A percentile compares a stretch with the other conserved stretches of the same genome.
phyloP scores from a whole-genome alignment of 768 basidiomycete genomes.

The Rhodotorula diobovata region DNA sequence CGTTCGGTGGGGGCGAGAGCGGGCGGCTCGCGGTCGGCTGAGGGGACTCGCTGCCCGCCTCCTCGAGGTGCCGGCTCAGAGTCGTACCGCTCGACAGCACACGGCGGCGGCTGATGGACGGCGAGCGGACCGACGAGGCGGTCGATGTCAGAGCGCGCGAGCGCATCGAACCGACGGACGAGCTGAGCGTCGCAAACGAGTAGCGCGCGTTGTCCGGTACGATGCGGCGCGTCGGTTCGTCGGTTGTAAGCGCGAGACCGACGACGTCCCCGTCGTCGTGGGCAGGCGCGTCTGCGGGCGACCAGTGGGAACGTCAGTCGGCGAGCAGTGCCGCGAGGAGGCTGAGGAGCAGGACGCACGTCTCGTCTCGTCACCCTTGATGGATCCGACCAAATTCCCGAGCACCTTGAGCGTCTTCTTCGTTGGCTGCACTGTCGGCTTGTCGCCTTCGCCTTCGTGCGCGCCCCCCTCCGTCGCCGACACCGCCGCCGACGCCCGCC shows the following conservation, averaged over 20 bases:
- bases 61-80: background rate
- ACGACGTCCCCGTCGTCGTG: background rate
- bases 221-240: constrained; percentile 10
- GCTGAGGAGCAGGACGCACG: background rate
- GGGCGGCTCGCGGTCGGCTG: background rate
- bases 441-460: background rate
- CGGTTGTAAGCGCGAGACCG: constrained; percentile 22
- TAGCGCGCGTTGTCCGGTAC: constrained; percentile 23
- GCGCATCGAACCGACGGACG: background rate
- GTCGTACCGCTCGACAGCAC: background rate
- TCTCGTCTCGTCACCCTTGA: background rate
- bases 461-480: background rate
- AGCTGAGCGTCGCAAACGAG: constrained; percentile 12
- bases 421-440: background rate
- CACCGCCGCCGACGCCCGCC: background rate
- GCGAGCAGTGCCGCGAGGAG: background rate
- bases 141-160: constrained; percentile 8
- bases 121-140: background rate
- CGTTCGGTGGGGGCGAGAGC: background rate
- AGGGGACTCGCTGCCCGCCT: background rate
- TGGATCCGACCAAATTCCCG: background rate
- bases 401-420: constrained; percentile 4
- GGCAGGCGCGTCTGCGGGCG: no score
- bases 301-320: no score
- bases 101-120: background rate